phyloP scores from a whole-genome alignment of 345 rosid species.

The Brassica napus region Da-Ae NC_063434.1:4833001-4833500 shows the following conservation, averaged over 20 bases:
- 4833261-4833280: background rate
- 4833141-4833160: background rate
- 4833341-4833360: background rate
- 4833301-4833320: background rate
- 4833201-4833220: background rate
- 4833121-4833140: background rate
- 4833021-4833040: background rate
- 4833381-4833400: background rate
- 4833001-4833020: background rate
- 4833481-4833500: background rate
- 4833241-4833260: background rate
- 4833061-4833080: background rate
- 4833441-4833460: background rate
- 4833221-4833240: background rate
- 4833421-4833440: background rate
- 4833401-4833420: background rate
- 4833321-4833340: background rate
- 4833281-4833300: background rate
- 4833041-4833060: background rate
- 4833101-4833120: background rate
- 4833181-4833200: background rate
- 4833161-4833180: background rate
- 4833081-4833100: background rate
- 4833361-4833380: background rate
- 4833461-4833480: background rate